Conservation (phyloP, 805 yeast genomes). For the Ogataea paradorogensis region DNA sequence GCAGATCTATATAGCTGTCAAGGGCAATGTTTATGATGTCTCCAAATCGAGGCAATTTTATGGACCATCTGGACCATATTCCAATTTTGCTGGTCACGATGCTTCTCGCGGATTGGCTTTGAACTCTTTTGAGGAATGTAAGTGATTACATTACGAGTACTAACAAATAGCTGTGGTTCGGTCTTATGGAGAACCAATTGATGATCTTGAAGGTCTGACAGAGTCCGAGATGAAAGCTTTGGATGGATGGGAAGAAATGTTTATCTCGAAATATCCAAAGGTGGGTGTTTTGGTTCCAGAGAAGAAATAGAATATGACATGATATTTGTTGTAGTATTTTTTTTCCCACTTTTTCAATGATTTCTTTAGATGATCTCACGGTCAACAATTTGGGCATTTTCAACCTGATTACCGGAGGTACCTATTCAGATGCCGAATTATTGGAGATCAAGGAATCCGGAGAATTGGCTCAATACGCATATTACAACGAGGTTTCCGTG, state of each 20-base stretch:
- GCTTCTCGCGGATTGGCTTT: slow-evolving; percentile 90
- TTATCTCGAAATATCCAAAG: slow-evolving; percentile 73
- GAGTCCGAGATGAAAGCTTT: slow-evolving; percentile 62
- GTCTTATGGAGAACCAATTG: slow-evolving; percentile 75
- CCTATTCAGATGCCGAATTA: slow-evolving; percentile 53
- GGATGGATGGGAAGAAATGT: slow-evolving; percentile 82
- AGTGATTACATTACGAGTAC: slow-evolving; percentile 11
- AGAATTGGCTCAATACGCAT: slow-evolving; percentile 54
- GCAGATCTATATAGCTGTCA: slow-evolving; percentile 81
- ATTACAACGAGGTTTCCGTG: slow-evolving; percentile 74
- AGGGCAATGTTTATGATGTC: slow-evolving; percentile 83
- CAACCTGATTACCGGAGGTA: slow-evolving; percentile 55
- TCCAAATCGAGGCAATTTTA: slow-evolving; percentile 76
- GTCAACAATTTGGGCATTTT: slow-evolving; percentile 57
- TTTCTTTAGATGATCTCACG: slow-evolving; percentile 58
- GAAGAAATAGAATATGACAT: slow-evolving; percentile 3
- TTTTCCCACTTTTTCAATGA: slow-evolving; percentile 10
- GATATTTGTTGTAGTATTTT: neutral
- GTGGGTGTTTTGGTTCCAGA: slow-evolving; percentile 68
- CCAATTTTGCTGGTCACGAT: slow-evolving; percentile 93
- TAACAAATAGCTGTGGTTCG: slow-evolving; percentile 46
- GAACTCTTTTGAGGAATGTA: slow-evolving; percentile 72
- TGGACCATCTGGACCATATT: slow-evolving; percentile 95
- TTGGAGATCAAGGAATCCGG: slow-evolving; percentile 43
- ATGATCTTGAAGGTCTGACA: slow-evolving; percentile 58